A percentile compares a stretch with the other conserved stretches of the same genome.
phyloP scores from a whole-genome alignment of 345 rosid genomes.

The Eucalyptus sideroxylon region DNA sequence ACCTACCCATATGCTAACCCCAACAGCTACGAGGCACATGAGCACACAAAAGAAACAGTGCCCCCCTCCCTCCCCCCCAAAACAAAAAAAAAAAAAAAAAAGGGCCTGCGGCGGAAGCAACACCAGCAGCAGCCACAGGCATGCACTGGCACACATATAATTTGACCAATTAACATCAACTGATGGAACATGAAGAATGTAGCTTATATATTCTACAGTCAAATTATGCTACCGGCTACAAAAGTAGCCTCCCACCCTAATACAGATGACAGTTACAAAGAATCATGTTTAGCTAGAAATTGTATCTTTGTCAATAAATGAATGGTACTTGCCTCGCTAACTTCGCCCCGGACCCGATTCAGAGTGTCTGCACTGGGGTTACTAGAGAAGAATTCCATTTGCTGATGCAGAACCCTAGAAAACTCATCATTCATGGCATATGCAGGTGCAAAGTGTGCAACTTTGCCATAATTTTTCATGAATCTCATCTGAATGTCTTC shows the following conservation, averaged over 20 bases:
- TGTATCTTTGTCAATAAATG: background rate
- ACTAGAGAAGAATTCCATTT: slow-evolving; percentile 96
- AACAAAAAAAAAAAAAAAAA: background rate
- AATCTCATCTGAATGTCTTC: slow-evolving; percentile 95
- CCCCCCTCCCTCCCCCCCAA: background rate
- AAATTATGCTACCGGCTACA: background rate
- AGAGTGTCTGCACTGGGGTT: slow-evolving; percentile 87
- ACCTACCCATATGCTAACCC: background rate
- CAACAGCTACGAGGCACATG: background rate
- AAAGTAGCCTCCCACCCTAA: background rate
- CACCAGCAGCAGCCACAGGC: background rate
- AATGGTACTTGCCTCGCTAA: slow-evolving; percentile 50
- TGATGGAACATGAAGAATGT: background rate
- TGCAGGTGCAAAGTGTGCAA: slow-evolving; percentile 78
- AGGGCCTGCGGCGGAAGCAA: background rate
- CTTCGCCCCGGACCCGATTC: slow-evolving; percentile 92
- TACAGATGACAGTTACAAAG: background rate
- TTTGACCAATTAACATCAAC: background rate
- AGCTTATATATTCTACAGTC: background rate
- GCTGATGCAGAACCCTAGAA: slow-evolving; percentile 96
- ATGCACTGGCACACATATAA: background rate
- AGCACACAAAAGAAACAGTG: background rate
- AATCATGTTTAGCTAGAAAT: background rate
- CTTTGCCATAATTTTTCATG: slow-evolving; percentile 91
- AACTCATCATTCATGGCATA: slow-evolving; percentile 99